Evolutionary conservation across 371 early-diverging fungal genomes (phyloP).

Genomic region (Saksenaea oblongispora): DNA sequence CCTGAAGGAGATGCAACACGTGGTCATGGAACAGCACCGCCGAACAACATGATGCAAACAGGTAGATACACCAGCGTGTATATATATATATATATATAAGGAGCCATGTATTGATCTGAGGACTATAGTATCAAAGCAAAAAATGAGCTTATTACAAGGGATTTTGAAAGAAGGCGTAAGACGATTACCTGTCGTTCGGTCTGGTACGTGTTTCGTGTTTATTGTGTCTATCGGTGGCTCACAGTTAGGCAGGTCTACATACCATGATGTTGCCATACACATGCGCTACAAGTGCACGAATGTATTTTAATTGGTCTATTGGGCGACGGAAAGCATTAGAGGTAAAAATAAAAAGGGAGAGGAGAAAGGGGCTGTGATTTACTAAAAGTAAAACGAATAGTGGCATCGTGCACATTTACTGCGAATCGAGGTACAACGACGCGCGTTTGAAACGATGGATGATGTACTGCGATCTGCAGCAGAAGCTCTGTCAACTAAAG

Average conservation of each 20-base stretch:
- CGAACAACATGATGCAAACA: background rate
- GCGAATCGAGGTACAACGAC: slow-evolving; percentile 33
- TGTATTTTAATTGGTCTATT: slow-evolving; percentile 35
- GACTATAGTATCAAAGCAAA: slow-evolving; percentile 30
- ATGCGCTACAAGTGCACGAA: slow-evolving; percentile 29
- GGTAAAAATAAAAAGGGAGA: slow-evolving; percentile 17
- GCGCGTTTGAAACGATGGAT: slow-evolving; percentile 31
- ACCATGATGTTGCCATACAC: slow-evolving; percentile 30
- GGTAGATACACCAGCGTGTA: slow-evolving; percentile 2
- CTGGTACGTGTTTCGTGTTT: slow-evolving; percentile 18
- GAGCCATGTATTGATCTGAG: background rate
- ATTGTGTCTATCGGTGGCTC: background rate
- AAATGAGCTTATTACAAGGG: slow-evolving; percentile 33
- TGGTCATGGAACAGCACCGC: background rate
- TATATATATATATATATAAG: too few species aligned
- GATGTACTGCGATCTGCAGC: slow-evolving; percentile 34
- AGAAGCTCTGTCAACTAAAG: slow-evolving; percentile 37
- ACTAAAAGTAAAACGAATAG: background rate
- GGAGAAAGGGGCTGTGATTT: background rate
- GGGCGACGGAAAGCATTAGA: slow-evolving; percentile 47
- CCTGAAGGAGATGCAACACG: background rate
- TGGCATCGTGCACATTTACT: slow-evolving; percentile 48
- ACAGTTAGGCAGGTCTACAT: slow-evolving; percentile 16
- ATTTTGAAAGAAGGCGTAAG: slow-evolving; percentile 33
- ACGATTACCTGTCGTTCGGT: slow-evolving; percentile 32